Evolutionary conservation across 2,329 filamentous ascomycete species (phyloP).

Genomic region (Aspergillus flavus): DNA sequence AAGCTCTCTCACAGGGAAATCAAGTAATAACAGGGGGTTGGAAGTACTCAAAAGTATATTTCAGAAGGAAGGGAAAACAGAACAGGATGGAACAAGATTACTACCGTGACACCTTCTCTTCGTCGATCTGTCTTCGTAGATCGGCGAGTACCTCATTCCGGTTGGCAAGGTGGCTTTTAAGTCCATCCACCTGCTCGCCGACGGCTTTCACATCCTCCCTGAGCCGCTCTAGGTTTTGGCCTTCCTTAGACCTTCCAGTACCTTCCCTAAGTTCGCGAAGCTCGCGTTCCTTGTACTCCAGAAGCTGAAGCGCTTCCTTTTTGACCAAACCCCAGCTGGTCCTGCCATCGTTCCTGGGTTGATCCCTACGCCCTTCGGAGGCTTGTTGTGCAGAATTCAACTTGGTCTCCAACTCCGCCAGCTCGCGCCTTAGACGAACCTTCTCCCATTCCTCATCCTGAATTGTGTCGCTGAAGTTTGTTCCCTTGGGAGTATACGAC

Average conservation of each 20-base stretch:
- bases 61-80: conserved; percentile 10
- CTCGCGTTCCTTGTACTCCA: conserved; percentile 90
- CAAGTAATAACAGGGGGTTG: conserved; percentile 15
- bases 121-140: conserved; percentile 79
- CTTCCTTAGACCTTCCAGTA: conserved; percentile 57
- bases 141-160: conserved; percentile 76
- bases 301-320: conserved; percentile 86
- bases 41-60: conserved; percentile 13
- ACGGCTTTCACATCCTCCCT: conserved; percentile 85
- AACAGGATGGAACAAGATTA: conserved; percentile 5
- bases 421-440: conserved; percentile 88
- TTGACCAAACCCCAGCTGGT: conserved; percentile 90
- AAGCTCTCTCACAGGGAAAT: conserved; percentile 10
- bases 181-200: conserved; percentile 88
- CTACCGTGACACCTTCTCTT: conserved; percentile 67
- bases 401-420: conserved; percentile 85
- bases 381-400: conserved; percentile 78
- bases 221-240: conserved; percentile 74
- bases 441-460: conserved; percentile 96
- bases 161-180: conserved; percentile 79
- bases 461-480: conserved; percentile 83
- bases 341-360: conserved; percentile 64
- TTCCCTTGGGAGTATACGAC: conserved; percentile 79
- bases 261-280: conserved; percentile 71
- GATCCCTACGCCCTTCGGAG: conserved; percentile 62